These are phyloP conservation scores for Lanmaoa rubissima DNA, from an alignment of 768 basidiomycete species.

Conservation along the genomic window DNA sequence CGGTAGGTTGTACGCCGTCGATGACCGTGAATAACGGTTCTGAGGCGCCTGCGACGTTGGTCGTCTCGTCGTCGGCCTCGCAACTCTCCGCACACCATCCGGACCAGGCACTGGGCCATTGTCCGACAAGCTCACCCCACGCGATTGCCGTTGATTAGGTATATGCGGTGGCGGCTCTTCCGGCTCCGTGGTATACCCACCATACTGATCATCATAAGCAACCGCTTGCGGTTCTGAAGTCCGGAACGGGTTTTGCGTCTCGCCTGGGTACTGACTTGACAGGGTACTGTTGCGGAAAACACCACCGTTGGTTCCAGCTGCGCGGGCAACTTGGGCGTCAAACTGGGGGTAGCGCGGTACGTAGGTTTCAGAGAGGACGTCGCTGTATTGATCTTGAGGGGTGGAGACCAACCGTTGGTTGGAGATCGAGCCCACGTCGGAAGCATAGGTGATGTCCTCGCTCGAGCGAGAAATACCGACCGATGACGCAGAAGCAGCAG, in stretches of 20 bases:
- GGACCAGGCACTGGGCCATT: conserved; percentile 78
- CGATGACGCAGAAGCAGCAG: conserved; percentile 42
- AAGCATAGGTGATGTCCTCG: conserved; percentile 38
- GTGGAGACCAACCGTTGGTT: conserved; percentile 43
- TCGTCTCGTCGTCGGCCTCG: conserved; percentile 54
- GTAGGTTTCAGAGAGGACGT: conserved; percentile 23
- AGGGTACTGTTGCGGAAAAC: conserved; percentile 40
- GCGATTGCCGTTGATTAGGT: conserved; percentile 27
- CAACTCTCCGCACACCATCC: conserved; percentile 77
- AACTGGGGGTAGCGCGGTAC: conserved; percentile 31
- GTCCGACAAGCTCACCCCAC: conserved; percentile 80
- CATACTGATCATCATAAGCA: conserved; percentile 38
- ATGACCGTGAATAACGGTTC: conserved; percentile 71
- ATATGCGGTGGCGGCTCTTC: conserved; percentile 33
- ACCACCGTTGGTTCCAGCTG: conserved; percentile 36
- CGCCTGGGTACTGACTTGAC: conserved; percentile 41
- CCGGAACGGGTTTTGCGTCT: conserved; percentile 59
- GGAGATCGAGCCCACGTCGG: conserved; percentile 38
- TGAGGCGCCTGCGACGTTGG: conserved; percentile 59
- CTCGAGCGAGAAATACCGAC: conserved; percentile 44
- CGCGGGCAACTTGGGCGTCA: conserved; percentile 41
- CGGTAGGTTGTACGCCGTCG: conserved; percentile 44
- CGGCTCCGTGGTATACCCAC: conserved; percentile 33
- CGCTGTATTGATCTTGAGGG: conserved; percentile 34
- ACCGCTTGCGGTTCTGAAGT: conserved; percentile 42